Evolutionary conservation across 2,329 filamentous ascomycete genomes (phyloP).

Genomic region (Microsporum audouinii): DNA sequence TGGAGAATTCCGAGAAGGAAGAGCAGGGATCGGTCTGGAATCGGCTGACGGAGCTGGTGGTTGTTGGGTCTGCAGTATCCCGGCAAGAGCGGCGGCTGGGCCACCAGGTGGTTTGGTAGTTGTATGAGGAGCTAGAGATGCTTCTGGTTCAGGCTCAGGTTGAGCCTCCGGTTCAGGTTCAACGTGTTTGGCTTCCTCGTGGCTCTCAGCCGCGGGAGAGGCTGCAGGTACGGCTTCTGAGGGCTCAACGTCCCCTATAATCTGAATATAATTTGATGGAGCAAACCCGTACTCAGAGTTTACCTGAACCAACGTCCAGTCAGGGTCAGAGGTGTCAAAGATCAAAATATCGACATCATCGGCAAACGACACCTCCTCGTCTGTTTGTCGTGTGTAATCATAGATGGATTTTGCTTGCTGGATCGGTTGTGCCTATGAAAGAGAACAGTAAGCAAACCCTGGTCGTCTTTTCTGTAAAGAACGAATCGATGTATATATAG

Average conservation of each 20-base stretch:
- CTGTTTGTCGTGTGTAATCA: slow-evolving; percentile 92
- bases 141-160: slow-evolving; percentile 21
- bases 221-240: slow-evolving; percentile 35
- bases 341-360: slow-evolving; percentile 76
- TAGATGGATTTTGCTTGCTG: slow-evolving; percentile 82
- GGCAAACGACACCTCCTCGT: slow-evolving; percentile 91
- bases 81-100: slow-evolving; percentile 49
- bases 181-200: slow-evolving; percentile 21
- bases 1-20: slow-evolving; percentile 25
- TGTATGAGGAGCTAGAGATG: slow-evolving; percentile 17
- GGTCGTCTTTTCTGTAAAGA: not conserved
- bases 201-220: slow-evolving; percentile 17
- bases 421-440: slow-evolving; percentile 50
- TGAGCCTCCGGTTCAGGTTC: slow-evolving; percentile 37
- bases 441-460: not conserved
- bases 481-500: not conserved
- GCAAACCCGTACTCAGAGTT: slow-evolving; percentile 86
- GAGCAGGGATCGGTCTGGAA: slow-evolving; percentile 24
- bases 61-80: slow-evolving; percentile 34
- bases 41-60: slow-evolving; percentile 23
- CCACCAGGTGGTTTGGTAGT: slow-evolving; percentile 34
- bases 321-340: slow-evolving; percentile 81
- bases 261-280: slow-evolving; percentile 89
- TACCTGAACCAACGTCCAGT: slow-evolving; percentile 87
- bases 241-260: slow-evolving; percentile 34